Evolutionary conservation across 2,329 filamentous ascomycete genomes (phyloP), one percentile per base, ranked within the genome.

Genomic region (Dactylella cylindrospora): DNA sequence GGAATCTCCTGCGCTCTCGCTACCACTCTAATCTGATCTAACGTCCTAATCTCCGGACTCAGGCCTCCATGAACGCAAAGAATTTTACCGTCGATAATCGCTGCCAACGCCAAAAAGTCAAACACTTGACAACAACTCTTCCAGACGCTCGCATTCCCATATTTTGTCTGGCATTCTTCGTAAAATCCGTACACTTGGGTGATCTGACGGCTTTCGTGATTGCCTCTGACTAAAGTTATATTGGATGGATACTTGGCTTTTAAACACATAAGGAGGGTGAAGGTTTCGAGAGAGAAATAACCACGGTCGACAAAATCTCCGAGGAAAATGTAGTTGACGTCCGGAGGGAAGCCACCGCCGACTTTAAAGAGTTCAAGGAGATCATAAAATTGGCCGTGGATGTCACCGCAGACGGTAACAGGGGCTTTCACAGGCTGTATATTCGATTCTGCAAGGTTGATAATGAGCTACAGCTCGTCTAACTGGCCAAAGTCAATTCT

Each of bases 351-450:
- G 67, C 93, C 93, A 64, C 93, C 93, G 39, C 91, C 90, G 32
- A 98, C 91, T 49, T 90, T 86, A 75, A 98, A 98, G 43, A 98
- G 83, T 77, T 98, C 93, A 64, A 97, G 83, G 7, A 98, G 79
- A 73, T 98, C 93, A 76, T 98, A 97, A 74, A 97, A 97, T 76
- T 98, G 93, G 69, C 93, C 93, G 75, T 98, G 93, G 65, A 98
- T 97, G 72, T 98, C 93, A 71, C 93, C 93, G 71, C 93, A 97
- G 66, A 98, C 86, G 3, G 93, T 98, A 65, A 98, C 93, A 5
- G 93, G 93, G 0, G 93, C 95, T 49, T 86, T 84, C 15, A 98
- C 91, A n/a, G 93, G 93, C 73, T 97, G 93, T 60, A 98, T 97
- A 73, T 98, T 98, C 67, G 90, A 96, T 76, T 98, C 93, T 94